Evolutionary conservation across 2,329 filamentous ascomycete genomes (phyloP).

Genomic region (Fusarium solani-melongenae): DNA sequence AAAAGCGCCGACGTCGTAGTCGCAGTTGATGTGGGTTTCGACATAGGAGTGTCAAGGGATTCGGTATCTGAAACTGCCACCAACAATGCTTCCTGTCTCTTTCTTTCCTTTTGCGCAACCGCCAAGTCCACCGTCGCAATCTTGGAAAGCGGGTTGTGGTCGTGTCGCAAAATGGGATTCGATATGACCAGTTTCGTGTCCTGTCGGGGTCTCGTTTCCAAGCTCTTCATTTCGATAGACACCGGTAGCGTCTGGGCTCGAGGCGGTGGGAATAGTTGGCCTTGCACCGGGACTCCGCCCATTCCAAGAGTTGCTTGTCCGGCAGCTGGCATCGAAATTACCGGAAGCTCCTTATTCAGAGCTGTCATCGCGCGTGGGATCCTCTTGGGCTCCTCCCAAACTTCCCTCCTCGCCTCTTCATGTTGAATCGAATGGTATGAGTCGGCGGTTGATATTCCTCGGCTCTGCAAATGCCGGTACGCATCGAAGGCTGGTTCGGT

Average conservation of each 20-base stretch:
- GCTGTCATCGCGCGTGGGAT: constrained; percentile 28
- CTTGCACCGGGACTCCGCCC: constrained; percentile 53
- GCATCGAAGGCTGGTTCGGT: constrained; percentile 15
- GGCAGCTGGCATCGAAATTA: constrained; percentile 51
- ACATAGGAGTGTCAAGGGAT: not conserved
- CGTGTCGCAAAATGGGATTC: constrained; percentile 56
- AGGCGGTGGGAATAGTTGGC: constrained; percentile 56
- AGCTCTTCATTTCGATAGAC: constrained; percentile 24
- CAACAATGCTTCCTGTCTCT: constrained; percentile 52
- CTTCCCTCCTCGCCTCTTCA: constrained; percentile 60
- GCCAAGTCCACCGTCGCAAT: constrained; percentile 62
- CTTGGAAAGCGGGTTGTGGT: constrained; percentile 55
- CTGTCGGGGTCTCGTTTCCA: constrained; percentile 42
- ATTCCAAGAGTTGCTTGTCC: constrained; percentile 51
- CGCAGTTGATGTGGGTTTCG: constrained; percentile 46
- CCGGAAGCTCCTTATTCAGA: constrained; percentile 47
- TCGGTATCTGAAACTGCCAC: constrained; percentile 8
- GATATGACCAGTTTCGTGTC: constrained; percentile 60
- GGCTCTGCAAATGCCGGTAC: constrained; percentile 26
- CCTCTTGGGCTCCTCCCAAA: constrained; percentile 40
- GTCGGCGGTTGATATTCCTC: constrained; percentile 51
- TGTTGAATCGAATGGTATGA: constrained; percentile 60
- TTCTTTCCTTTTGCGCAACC: constrained; percentile 58
- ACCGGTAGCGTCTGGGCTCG: constrained; percentile 44
- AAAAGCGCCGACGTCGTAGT: constrained; percentile 60